Conservation (phyloP, 768 basidiomycete genomes). For the Xerocomellus dryophilus region DNA sequence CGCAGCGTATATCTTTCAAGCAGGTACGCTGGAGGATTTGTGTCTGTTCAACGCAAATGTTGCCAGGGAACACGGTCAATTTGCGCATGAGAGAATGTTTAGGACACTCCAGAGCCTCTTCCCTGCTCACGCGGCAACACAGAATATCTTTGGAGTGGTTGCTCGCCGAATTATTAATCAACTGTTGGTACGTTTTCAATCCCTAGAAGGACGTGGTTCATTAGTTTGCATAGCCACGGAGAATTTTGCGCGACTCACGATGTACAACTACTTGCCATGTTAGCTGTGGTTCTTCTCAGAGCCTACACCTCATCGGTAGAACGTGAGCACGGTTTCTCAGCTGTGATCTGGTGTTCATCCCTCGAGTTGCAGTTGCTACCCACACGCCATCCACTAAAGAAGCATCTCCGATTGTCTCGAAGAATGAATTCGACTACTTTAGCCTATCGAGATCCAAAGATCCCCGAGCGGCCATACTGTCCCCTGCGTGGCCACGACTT, state of each 20-base stretch:
- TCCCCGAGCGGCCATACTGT: constrained; percentile 38
- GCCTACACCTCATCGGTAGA: constrained; percentile 19
- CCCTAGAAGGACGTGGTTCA: background rate
- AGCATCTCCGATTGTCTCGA: constrained; percentile 17
- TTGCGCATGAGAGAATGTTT: constrained; percentile 71
- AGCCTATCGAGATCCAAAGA: constrained; percentile 40
- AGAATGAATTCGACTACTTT: constrained; percentile 56
- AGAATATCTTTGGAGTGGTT: constrained; percentile 25
- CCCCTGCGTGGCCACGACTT: constrained; percentile 53
- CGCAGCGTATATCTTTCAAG: constrained; percentile 55
- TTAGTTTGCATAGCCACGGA: constrained; percentile 35
- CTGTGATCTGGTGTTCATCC: background rate
- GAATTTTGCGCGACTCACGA: constrained; percentile 54
- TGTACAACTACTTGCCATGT: constrained; percentile 79
- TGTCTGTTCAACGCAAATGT: constrained; percentile 60
- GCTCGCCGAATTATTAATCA: constrained; percentile 41
- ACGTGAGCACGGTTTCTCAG: constrained; percentile 10
- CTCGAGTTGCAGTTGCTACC: background rate
- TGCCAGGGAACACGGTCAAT: constrained; percentile 57
- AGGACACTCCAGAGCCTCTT: constrained; percentile 52
- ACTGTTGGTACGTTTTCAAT: constrained; percentile 42
- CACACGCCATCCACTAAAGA: constrained; percentile 20
- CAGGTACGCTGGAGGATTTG: constrained; percentile 40
- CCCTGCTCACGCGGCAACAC: constrained; percentile 23
- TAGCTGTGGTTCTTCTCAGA: constrained; percentile 65